A percentile compares a stretch with the other conserved stretches of the same genome.
Evolutionary conservation across 768 basidiomycete genomes (phyloP).

Genomic region (Pleurotus sapidus): DNA sequence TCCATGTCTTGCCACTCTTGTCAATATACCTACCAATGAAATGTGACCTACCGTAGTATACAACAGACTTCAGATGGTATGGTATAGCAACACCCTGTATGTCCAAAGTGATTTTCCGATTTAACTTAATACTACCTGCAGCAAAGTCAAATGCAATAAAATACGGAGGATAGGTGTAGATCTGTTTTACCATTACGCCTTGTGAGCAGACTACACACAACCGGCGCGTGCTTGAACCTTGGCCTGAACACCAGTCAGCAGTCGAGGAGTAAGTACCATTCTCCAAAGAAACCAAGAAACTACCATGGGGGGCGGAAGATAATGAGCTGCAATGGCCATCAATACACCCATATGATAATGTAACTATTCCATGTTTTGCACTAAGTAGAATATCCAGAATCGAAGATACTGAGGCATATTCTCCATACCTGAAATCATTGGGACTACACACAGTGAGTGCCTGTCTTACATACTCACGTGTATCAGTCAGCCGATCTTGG

Average conservation of each 20-base stretch:
- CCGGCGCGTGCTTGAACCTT: not conserved
- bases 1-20: conserved; percentile 11
- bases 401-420: not conserved
- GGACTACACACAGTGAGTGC: not conserved
- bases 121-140: too few species aligned
- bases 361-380: not conserved
- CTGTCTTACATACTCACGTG: not conserved
- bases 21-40: too few species aligned
- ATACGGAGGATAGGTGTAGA: not conserved
- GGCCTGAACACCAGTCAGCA: too few species aligned
- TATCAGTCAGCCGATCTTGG: not conserved
- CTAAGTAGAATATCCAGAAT: not conserved
- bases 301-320: too few species aligned
- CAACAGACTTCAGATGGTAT: too few species aligned
- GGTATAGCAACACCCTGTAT: too few species aligned
- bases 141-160: too few species aligned
- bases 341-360: not conserved
- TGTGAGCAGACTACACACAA: not conserved
- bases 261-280: too few species aligned
- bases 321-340: too few species aligned
- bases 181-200: not conserved
- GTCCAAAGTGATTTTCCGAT: too few species aligned
- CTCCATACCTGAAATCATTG: not conserved
- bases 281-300: not conserved
- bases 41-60: too few species aligned